Conservation (phyloP, 495 filamentous ascomycete genomes). For the Filosporella fistucella region DNA sequence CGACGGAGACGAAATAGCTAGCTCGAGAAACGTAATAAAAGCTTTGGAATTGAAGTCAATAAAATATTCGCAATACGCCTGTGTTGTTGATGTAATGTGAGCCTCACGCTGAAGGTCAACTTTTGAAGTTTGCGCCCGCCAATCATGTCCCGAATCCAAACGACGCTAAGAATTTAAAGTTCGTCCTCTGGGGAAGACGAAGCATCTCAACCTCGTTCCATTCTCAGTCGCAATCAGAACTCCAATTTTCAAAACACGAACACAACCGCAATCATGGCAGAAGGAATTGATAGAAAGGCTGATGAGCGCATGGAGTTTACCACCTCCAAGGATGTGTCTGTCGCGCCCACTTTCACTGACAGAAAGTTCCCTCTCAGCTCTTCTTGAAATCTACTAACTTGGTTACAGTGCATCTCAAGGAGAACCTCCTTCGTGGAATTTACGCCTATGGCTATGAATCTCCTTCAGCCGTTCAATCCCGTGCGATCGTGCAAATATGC, state of each 20-base stretch:
- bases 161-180: constrained; percentile 10
- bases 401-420: constrained; percentile 71
- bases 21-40: too few relatives aligned
- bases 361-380: background rate
- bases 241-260: constrained; percentile 1
- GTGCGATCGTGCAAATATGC: constrained; percentile 97
- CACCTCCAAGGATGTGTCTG: constrained; percentile 95
- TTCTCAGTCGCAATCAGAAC: too few relatives aligned
- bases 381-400: background rate
- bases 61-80: too few relatives aligned
- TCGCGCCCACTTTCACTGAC: constrained; percentile 32
- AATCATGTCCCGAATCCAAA: constrained; percentile 4
- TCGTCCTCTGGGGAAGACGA: background rate
- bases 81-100: too few relatives aligned
- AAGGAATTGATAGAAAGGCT: constrained; percentile 87
- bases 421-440: constrained; percentile 93
- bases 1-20: too few relatives aligned
- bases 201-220: too few relatives aligned
- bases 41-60: too few relatives aligned
- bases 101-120: too few relatives aligned
- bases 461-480: constrained; percentile 92
- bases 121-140: constrained; percentile 10
- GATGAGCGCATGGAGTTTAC: constrained; percentile 98
- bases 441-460: constrained; percentile 99
- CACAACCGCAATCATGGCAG: constrained; percentile 69